These are phyloP conservation scores for Hippophae gyantsensis DNA, from an alignment of 306 rosid genomes.

Conservation along the genomic window DNA sequence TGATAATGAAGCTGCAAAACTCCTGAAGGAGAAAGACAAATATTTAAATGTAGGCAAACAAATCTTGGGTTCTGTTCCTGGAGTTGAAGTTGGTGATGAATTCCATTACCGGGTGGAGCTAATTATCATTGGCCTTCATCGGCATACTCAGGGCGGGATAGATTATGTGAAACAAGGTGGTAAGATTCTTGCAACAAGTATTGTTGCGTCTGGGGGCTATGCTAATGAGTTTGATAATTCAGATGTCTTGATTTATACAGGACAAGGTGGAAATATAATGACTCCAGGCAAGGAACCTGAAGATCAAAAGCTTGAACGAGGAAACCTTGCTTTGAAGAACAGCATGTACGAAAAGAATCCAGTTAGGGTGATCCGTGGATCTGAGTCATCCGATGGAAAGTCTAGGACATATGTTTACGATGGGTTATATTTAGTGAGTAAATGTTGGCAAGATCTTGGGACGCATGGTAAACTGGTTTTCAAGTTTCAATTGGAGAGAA, in stretches of 20 bases:
- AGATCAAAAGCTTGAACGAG: constrained; percentile 89
- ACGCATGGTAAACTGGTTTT: constrained; percentile 70
- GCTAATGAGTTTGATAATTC: constrained; percentile 59
- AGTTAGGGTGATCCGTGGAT: constrained; percentile 87
- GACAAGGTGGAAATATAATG: constrained; percentile 88
- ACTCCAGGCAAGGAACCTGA: constrained; percentile 57
- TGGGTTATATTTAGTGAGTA: constrained; percentile 65
- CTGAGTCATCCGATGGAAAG: constrained; percentile 55
- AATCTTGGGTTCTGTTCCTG: constrained; percentile 69
- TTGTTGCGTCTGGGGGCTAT: constrained; percentile 85
- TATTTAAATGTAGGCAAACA: constrained; percentile 53
- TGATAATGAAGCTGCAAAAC: constrained; percentile 45
- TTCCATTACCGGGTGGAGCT: constrained; percentile 86
- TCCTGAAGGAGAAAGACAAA: constrained; percentile 48
- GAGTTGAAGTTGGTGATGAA: constrained; percentile 91
- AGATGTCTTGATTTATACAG: constrained; percentile 62
- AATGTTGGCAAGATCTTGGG: constrained; percentile 72
- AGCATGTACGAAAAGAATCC: constrained; percentile 56
- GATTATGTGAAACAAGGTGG: constrained; percentile 49
- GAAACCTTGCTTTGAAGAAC: constrained; percentile 85
- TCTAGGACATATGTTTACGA: constrained; percentile 57
- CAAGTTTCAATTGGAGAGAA: constrained; percentile 62
- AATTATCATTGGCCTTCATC: constrained; percentile 70
- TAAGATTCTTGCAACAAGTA: constrained; percentile 65
- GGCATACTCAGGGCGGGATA: constrained; percentile 68